phyloP scores from a whole-genome alignment of 2,329 filamentous ascomycete species.

The Elsinoe batatas region DNA sequence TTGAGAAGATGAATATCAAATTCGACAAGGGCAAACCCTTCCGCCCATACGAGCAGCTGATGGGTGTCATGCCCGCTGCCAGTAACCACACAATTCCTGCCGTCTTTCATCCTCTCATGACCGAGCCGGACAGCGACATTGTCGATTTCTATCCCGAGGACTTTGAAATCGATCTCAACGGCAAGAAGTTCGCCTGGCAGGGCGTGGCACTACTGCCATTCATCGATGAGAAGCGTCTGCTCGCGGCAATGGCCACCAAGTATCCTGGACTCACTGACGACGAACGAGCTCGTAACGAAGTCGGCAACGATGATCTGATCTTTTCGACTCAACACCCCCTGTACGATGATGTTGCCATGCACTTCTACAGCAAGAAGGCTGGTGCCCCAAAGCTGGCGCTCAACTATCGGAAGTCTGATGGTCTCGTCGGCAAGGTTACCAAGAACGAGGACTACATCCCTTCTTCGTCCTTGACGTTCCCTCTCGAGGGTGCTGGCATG shows the following conservation, averaged over 20 bases:
- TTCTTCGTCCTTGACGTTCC: conserved; percentile 69
- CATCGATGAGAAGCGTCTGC: conserved; percentile 81
- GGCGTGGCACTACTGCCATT: conserved; percentile 89
- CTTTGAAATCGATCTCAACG: conserved; percentile 87
- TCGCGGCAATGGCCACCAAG: conserved; percentile 71
- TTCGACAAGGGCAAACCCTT: conserved; percentile 83
- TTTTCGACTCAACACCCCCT: conserved; percentile 76
- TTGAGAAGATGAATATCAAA: conserved; percentile 65
- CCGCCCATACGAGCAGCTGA: conserved; percentile 89
- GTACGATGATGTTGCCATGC: conserved; percentile 72
- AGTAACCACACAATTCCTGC: conserved; percentile 85
- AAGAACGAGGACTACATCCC: conserved; percentile 79
- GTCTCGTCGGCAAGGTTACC: conserved; percentile 68
- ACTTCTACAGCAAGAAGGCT: conserved; percentile 89
- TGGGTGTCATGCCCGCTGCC: conserved; percentile 91
- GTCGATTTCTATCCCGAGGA: conserved; percentile 96
- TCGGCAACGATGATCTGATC: conserved; percentile 72
- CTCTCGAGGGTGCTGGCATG: conserved; percentile 61
- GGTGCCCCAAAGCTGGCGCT: conserved; percentile 57
- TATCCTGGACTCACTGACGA: conserved; percentile 70
- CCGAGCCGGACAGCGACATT: conserved; percentile 75
- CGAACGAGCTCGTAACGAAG: conserved; percentile 66
- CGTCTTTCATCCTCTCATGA: conserved; percentile 86
- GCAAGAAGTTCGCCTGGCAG: conserved; percentile 98
- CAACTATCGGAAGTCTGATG: conserved; percentile 64